phyloP scores from a whole-genome alignment of 768 basidiomycete genomes.

The Podaxis sp. region DNA sequence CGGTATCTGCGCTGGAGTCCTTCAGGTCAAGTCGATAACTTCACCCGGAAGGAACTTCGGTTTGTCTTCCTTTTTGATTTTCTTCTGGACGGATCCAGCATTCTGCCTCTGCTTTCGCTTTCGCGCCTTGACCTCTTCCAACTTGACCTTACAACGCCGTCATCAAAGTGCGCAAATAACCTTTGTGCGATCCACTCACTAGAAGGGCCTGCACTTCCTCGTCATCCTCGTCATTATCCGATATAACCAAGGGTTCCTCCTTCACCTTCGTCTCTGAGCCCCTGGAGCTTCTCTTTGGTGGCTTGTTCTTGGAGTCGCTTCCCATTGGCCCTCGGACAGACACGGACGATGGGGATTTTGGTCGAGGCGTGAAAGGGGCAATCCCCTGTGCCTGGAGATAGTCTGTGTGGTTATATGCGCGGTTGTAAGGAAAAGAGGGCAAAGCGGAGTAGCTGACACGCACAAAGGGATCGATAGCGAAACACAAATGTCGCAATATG shows the following conservation, averaged over 20 bases:
- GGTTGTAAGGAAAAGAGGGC: background rate
- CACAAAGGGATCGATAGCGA: conserved; percentile 8
- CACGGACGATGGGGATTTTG: background rate
- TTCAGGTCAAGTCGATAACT: background rate
- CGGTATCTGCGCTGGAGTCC: background rate
- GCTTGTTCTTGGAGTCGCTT: background rate
- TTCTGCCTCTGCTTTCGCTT: background rate
- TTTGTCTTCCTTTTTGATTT: background rate
- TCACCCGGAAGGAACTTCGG: background rate
- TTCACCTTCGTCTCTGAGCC: background rate
- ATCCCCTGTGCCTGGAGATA: background rate
- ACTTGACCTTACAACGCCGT: background rate
- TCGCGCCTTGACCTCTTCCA: background rate
- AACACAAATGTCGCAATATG: conserved; percentile 17
- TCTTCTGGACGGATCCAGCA: background rate
- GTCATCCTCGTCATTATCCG: background rate
- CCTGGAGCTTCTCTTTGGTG: background rate
- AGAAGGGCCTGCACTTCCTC: background rate
- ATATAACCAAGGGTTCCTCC: background rate
- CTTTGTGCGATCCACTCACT: background rate
- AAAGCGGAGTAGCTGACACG: background rate
- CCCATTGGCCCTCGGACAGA: too few species aligned
- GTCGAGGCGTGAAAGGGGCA: background rate
- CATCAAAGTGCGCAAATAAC: background rate
- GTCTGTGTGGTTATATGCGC: background rate